Conservation (phyloP, 2,329 filamentous ascomycete genomes). For the Cercospora beticola region DNA sequence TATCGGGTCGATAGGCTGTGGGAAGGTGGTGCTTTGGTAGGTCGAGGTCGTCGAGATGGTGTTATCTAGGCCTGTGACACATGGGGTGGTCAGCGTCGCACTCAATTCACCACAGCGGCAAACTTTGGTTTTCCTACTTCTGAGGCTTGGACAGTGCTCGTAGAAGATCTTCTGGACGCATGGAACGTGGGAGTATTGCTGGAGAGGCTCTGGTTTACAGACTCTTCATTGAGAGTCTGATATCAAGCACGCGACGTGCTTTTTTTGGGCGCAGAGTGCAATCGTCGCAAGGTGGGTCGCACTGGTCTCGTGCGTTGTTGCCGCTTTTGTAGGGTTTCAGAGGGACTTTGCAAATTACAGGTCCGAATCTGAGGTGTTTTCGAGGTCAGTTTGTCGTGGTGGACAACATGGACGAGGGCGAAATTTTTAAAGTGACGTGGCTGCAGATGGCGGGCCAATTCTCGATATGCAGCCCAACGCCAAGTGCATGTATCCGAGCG, state of each 20-base stretch:
- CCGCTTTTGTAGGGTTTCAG: not conserved
- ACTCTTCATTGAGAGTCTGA: conserved; percentile 17
- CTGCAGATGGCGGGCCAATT: not conserved
- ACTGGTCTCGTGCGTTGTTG: not conserved
- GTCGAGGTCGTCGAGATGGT: conserved; percentile 40
- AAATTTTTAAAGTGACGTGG: not conserved
- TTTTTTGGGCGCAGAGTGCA: not conserved
- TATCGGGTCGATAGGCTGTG: conserved; percentile 72
- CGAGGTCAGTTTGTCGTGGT: not conserved
- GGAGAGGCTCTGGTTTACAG: conserved; percentile 4
- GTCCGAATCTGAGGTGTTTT: not conserved
- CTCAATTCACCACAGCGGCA: conserved; percentile 6
- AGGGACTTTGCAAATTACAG: not conserved
- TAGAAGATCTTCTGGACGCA: conserved; percentile 87
- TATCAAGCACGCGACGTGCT: conserved; percentile 5
- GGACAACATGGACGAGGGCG: not conserved
- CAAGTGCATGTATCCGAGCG: not conserved
- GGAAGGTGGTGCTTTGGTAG: conserved; percentile 38
- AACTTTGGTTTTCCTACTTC: conserved; percentile 62
- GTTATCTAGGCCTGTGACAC: conserved; percentile 65
- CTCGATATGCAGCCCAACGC: not conserved
- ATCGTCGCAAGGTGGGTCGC: not conserved
- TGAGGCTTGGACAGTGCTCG: conserved; percentile 92
- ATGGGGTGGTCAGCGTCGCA: conserved; percentile 16
- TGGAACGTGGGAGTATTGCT: conserved; percentile 48